Conservation (phyloP, 1,139 yeast genomes). For the Pichia sp. region DNA sequence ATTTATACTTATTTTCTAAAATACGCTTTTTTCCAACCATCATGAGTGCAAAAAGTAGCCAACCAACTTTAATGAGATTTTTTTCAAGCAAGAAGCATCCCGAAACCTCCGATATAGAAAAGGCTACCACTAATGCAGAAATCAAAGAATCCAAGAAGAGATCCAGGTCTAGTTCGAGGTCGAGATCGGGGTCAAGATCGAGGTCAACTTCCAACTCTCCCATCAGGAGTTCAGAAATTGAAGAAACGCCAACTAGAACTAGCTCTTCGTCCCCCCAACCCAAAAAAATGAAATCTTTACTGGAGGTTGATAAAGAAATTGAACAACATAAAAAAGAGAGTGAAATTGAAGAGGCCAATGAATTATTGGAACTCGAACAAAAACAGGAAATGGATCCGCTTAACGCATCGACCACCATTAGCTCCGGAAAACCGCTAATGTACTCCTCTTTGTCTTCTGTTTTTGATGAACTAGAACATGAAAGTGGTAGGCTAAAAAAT, state of each 20-base stretch:
- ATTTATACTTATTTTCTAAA: too few species aligned
- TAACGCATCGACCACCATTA: background rate
- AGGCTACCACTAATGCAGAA: background rate
- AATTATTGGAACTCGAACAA: slow-evolving; percentile 19
- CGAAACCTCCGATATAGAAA: background rate
- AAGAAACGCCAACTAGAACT: background rate
- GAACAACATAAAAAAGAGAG: slow-evolving; percentile 20
- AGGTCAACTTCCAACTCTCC: slow-evolving; percentile 9
- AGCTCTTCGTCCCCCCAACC: slow-evolving; percentile 2
- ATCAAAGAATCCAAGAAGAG: slow-evolving; percentile 1
- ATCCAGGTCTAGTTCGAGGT: slow-evolving; percentile 10
- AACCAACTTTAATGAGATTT: slow-evolving; percentile 20
- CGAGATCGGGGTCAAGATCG: slow-evolving; percentile 13
- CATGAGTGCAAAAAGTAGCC: slow-evolving; percentile 11
- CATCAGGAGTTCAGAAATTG: background rate
- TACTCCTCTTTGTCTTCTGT: slow-evolving; percentile 64
- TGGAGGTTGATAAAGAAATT: slow-evolving; percentile 18
- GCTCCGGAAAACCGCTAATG: slow-evolving; percentile 39
- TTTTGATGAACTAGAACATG: slow-evolving; percentile 72
- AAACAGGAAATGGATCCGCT: background rate
- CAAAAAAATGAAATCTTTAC: slow-evolving; percentile 8
- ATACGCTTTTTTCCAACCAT: background rate
- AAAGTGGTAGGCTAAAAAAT: slow-evolving; percentile 78
- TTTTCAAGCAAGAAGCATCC: slow-evolving; percentile 15
- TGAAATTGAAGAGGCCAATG: slow-evolving; percentile 27